Percentiles rank a stretch among this genome's conserved stretches.
These are phyloP conservation scores for Venturia nashicola DNA, from an alignment of 2,329 filamentous ascomycete genomes.

Conservation along the genomic window DNA sequence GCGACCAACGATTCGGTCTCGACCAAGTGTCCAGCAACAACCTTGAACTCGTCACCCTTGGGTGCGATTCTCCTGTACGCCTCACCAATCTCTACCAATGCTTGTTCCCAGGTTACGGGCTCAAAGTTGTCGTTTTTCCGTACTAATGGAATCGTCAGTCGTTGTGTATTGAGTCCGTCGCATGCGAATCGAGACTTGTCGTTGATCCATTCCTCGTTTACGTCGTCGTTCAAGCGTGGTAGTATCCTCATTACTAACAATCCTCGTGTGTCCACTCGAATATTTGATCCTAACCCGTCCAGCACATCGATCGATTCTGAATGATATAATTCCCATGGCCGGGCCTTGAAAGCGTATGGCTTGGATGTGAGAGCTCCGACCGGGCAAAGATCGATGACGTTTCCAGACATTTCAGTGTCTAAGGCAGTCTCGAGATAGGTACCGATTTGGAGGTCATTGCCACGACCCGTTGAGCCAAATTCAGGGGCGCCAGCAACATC, in stretches of 20 bases:
- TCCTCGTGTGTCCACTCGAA: slow-evolving; percentile 84
- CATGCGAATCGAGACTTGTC: slow-evolving; percentile 96
- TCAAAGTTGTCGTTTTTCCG: slow-evolving; percentile 83
- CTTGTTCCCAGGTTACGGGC: slow-evolving; percentile 91
- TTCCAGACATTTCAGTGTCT: slow-evolving; percentile 88
- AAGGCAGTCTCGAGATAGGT: slow-evolving; percentile 94
- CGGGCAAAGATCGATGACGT: slow-evolving; percentile 96
- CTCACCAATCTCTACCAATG: slow-evolving; percentile 71
- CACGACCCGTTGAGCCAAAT: slow-evolving; percentile 85
- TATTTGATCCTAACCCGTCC: slow-evolving; percentile 85
- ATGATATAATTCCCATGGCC: slow-evolving; percentile 95
- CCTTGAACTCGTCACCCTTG: slow-evolving; percentile 91
- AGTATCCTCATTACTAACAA: slow-evolving; percentile 93
- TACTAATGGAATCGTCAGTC: slow-evolving; percentile 83
- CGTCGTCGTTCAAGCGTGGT: slow-evolving; percentile 87
- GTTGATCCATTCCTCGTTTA: slow-evolving; percentile 99
- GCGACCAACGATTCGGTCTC: slow-evolving; percentile 91
- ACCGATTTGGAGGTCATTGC: slow-evolving; percentile 95
- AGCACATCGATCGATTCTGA: slow-evolving; percentile 92
- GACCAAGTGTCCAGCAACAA: slow-evolving; percentile 77
- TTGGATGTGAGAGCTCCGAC: slow-evolving; percentile 95
- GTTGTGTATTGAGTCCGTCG: slow-evolving; percentile 91
- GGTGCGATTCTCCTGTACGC: slow-evolving; percentile 70
- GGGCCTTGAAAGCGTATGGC: slow-evolving; percentile 91
- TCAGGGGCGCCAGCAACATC: slow-evolving; percentile 93